Evolutionary conservation across 1,284 basidiomycete genomes (phyloP), one percentile per base, ranked within the genome.

Genomic region (Pterula multifida): DNA sequence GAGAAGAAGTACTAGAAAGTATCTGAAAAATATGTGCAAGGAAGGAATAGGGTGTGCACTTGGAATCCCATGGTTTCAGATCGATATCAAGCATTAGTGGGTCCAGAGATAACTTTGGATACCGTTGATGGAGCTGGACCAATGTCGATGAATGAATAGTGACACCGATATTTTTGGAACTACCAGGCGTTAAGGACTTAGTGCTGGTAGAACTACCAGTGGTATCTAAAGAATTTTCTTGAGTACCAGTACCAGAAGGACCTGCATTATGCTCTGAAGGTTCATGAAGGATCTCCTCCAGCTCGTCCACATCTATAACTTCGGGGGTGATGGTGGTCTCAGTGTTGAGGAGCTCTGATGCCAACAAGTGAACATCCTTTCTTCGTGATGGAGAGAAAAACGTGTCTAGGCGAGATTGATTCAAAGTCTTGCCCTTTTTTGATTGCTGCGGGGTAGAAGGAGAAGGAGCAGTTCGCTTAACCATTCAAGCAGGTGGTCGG

Each of bases 1-100:
- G 79, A 13, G 90, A 93, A 22, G 84, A 77, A 0, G 92, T 96
- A 23, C 74, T 68, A 0, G 81, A 82, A 11, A 95, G 68, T 26
- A 79, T 75, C 3, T 79, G 75, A 35, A 95, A 80, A 0, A 86
- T 78, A 56, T 85, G 80, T 0, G 83, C 80, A 21, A 96, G 74
- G 57, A 94, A 87, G 1, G 85, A 78, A 62, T 93, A 96, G 0
- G 91, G 90, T 9, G 26, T 25, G 17, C 39, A 17, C 4, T 85
- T 78, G 51, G 66, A 79, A 3, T 67, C 65, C 45, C 66, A 63
- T 24, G 56, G 53, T 15, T 53, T 51, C 50, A 17, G 52, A 47
- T 36, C 61, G 54, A 59, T 68, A 51, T 67, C 59, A 58, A 76
- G 79, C 11, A 53, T 50, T 1, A 66, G 54, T 23, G 76, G 72